Evolutionary conservation across 2,329 filamentous ascomycete genomes (phyloP).

Genomic region (Sarocladium strictum): DNA sequence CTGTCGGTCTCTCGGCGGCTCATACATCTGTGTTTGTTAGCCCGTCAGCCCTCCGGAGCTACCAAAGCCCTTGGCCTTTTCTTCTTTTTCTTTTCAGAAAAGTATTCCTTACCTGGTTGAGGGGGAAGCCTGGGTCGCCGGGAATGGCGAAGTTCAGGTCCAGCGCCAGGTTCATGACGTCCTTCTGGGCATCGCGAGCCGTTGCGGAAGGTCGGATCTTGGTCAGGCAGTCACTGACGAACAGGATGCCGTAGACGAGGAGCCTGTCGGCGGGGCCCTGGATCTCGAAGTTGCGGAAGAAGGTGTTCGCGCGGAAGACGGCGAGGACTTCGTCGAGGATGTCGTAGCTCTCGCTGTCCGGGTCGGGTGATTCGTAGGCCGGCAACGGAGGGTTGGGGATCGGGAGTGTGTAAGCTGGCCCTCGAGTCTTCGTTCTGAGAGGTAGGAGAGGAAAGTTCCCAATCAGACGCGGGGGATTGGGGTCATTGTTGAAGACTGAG

Average conservation of each 20-base stretch:
- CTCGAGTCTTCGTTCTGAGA: conserved; percentile 88
- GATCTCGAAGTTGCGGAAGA: conserved; percentile 99
- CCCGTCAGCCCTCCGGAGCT: too few species aligned
- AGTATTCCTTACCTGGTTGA: conserved; percentile 79
- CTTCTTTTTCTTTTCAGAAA: too few species aligned
- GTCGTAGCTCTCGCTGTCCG: conserved; percentile 90
- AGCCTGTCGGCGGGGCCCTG: conserved; percentile 91
- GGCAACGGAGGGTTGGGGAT: conserved; percentile 50
- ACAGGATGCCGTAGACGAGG: conserved; percentile 94
- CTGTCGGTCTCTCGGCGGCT: conserved; percentile 78
- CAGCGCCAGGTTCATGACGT: conserved; percentile 83
- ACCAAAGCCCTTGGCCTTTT: too few species aligned
- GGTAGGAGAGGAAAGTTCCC: conserved; percentile 95
- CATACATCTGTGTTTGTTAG: conserved; percentile 62
- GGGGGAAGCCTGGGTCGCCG: conserved; percentile 84
- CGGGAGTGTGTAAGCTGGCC: conserved; percentile 84
- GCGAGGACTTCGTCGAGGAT: conserved; percentile 89
- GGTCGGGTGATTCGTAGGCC: conserved; percentile 62
- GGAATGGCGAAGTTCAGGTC: conserved; percentile 92
- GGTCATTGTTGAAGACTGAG: conserved; percentile 89
- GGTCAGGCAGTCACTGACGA: conserved; percentile 80
- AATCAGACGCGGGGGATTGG: conserved; percentile 53
- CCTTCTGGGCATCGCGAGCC: conserved; percentile 57
- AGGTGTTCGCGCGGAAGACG: conserved; percentile 94
- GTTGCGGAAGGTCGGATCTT: conserved; percentile 76